These are phyloP conservation scores for Diaporthe helianthi DNA, from an alignment of 2,329 filamentous ascomycete species.

Conservation along the genomic window DNA sequence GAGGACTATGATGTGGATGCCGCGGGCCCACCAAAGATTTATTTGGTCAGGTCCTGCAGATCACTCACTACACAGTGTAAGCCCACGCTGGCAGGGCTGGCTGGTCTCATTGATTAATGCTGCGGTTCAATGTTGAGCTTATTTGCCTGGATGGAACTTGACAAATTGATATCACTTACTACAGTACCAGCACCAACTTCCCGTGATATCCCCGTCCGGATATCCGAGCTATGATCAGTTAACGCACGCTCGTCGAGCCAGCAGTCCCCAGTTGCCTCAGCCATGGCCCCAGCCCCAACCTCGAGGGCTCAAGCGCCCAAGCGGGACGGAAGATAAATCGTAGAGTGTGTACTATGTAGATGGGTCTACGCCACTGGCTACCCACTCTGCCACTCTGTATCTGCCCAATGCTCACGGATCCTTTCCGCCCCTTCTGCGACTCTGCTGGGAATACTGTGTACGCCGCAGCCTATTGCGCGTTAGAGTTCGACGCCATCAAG, in stretches of 20 bases:
- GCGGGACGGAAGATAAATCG: not conserved
- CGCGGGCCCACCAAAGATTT: constrained; percentile 5
- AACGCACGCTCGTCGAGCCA: not conserved
- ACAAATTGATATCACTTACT: too few relatives aligned
- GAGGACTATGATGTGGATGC: not conserved
- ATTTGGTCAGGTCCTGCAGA: constrained; percentile 2
- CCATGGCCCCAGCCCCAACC: constrained; percentile 5
- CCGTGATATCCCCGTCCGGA: not conserved
- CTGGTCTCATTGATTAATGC: not conserved
- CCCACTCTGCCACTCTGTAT: not conserved
- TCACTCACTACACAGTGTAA: too few relatives aligned
- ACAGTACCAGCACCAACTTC: not conserved
- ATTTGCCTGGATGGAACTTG: not conserved
- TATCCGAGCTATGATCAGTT: not conserved
- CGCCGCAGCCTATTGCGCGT: not conserved
- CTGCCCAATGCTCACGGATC: constrained; percentile 17
- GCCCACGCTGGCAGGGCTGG: too few relatives aligned
- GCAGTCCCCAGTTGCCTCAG: not conserved
- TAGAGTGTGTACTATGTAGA: too few relatives aligned
- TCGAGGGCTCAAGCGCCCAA: not conserved
- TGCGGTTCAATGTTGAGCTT: not conserved
- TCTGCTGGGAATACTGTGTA: not conserved
- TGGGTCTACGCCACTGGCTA: not conserved
- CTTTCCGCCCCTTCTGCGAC: constrained; percentile 1
- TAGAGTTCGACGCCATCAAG: constrained; percentile 8